Evolutionary conservation across 129 eudicot genomes (phyloP), one percentile per base, ranked within the genome.

Genomic region (Heracleum sosnowskyi): DNA sequence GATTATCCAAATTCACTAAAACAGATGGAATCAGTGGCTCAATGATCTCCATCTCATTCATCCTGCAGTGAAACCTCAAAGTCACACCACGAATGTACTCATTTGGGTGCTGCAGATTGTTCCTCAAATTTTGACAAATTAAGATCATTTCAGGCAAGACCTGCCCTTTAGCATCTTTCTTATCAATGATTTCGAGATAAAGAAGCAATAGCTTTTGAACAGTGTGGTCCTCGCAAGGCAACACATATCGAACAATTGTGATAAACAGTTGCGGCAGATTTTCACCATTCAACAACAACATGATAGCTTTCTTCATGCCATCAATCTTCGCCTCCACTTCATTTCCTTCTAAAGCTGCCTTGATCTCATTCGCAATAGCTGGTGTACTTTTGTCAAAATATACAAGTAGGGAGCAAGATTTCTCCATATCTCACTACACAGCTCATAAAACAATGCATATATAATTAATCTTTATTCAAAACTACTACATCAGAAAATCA

Each of bases 331-430:
- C 91, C 29, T 79, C 81, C 66, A 75, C 88, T 81, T 88, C 94
- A 66, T 91, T 85, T 37, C 98, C 98, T 87, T 91, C 95, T 60
- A 93, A 89, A 39, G 98, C 91, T 78, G 85, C 91, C 82, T 93
- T 93, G 83, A 91, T 93, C 87, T 93, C 98, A 79, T 93, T 93
- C 74, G 91, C 91, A 74, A 91, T 81, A 42, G 98, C 97, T 0
- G 98, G 97, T 36, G 97, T 91, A 71, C 97, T 92, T 89, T 91
- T 91, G 78, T 93, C 98, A 82, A 91, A 93, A 79, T 93, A 88
- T 20, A 91, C 88, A 55, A 91, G 86, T 77, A 93, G 57, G 7
- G 96, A 78, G 75, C 95, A 91, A 10, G 96, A 89, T 80, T 93
- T 91, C 91, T 91, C 98, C 98, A 93, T 93, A 34, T 64, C 83